These are phyloP conservation scores for Aspergillus heteromorphus DNA, from an alignment of 495 filamentous ascomycete species.

Conservation along the genomic window DNA sequence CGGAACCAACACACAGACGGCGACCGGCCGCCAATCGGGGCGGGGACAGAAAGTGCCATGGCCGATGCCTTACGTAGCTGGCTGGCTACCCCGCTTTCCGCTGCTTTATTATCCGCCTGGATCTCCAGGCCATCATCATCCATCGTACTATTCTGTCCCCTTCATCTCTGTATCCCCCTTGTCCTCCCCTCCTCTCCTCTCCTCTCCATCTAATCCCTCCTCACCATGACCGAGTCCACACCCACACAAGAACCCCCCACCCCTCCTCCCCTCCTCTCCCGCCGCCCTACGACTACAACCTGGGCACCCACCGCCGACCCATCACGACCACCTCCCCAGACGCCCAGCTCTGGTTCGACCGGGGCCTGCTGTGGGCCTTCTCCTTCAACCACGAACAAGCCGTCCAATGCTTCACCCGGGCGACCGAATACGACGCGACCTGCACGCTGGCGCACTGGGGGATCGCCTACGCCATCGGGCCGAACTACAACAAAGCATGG, in stretches of 20 bases:
- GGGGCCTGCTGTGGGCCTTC: conserved; percentile 31
- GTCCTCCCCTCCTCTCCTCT: not conserved
- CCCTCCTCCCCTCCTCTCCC: not conserved
- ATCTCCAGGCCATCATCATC: too few species aligned
- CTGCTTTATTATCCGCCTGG: too few species aligned
- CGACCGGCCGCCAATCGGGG: too few species aligned
- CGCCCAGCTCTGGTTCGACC: conserved; percentile 33
- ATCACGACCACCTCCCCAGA: not conserved
- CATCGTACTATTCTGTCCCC: not conserved
- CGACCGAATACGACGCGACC: conserved; percentile 30
- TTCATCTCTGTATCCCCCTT: not conserved
- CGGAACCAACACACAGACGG: too few species aligned
- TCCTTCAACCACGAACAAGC: conserved; percentile 35
- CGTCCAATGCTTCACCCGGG: conserved; percentile 10
- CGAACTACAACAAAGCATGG: conserved; percentile 72
- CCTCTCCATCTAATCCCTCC: not conserved
- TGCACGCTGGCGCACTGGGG: conserved; percentile 65
- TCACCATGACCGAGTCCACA: not conserved
- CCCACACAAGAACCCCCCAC: not conserved
- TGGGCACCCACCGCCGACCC: conserved; percentile 1
- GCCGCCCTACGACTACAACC: not conserved
- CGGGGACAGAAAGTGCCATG: too few species aligned
- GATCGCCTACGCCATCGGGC: conserved; percentile 55
- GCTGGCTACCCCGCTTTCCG: too few species aligned
- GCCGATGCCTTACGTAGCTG: too few species aligned